Conservation (phyloP, 768 basidiomycete species). For the Mycena pura region DNA sequence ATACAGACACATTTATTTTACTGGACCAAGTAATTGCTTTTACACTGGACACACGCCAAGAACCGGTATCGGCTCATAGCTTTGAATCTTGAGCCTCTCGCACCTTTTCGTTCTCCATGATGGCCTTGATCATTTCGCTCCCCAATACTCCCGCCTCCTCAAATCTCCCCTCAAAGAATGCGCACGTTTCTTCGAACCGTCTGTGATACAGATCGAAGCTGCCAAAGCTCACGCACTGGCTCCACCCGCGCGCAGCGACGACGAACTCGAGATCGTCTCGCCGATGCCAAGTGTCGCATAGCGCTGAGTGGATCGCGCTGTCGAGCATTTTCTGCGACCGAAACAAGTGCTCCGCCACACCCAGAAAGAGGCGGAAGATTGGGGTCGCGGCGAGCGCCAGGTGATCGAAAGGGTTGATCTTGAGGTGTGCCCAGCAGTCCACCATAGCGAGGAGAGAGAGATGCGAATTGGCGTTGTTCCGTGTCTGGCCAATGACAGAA, state of each 20-base stretch:
- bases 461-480: conserved; percentile 85
- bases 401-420: conserved; percentile 88
- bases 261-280: conserved; percentile 94
- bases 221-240: conserved; percentile 91
- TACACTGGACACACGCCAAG: too few relatives aligned
- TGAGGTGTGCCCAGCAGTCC: conserved; percentile 93
- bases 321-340: conserved; percentile 67
- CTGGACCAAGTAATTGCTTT: too few relatives aligned
- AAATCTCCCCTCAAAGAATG: conserved; percentile 87
- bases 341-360: conserved; percentile 95
- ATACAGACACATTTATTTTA: too few relatives aligned
- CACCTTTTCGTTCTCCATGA: conserved; percentile 67
- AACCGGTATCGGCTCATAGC: too few relatives aligned
- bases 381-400: conserved; percentile 94
- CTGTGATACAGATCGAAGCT: conserved; percentile 86
- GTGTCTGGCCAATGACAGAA: too few relatives aligned
- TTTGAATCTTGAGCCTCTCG: too few relatives aligned
- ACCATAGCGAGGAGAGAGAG: conserved; percentile 96
- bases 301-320: conserved; percentile 73
- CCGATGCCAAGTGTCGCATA: conserved; percentile 79
- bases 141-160: conserved; percentile 84
- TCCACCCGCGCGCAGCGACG: conserved; percentile 94
- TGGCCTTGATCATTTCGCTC: conserved; percentile 86
- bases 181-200: conserved; percentile 79
- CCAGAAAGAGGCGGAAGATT: conserved; percentile 94